Evolutionary conservation across 2,329 filamentous ascomycete genomes (phyloP).

Genomic region (Epichloe baconii): DNA sequence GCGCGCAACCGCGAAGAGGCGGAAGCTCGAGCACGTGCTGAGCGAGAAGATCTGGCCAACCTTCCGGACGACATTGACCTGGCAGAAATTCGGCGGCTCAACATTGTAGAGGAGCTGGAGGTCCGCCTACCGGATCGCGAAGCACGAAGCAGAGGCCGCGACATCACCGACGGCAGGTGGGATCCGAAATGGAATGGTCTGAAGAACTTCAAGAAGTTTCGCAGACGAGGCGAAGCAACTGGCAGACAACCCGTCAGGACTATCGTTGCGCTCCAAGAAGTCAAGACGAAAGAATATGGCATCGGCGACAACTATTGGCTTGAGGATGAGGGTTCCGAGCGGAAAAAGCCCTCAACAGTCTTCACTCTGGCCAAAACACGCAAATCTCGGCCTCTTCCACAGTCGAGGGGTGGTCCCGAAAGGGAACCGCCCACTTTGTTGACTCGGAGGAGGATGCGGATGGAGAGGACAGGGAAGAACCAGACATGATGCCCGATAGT

Average conservation of each 20-base stretch:
- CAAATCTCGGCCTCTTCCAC: not conserved
- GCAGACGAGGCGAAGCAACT: slow-evolving; percentile 37
- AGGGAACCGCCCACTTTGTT: slow-evolving; percentile 13
- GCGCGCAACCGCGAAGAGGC: slow-evolving; percentile 49
- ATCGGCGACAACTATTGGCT: slow-evolving; percentile 69
- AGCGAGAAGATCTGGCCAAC: slow-evolving; percentile 39
- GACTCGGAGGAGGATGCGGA: slow-evolving; percentile 22
- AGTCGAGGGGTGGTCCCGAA: slow-evolving; percentile 6
- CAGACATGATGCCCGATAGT: not conserved
- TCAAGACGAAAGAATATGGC: slow-evolving; percentile 56
- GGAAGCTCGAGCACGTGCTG: slow-evolving; percentile 45
- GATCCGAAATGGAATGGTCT: slow-evolving; percentile 84
- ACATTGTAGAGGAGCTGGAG: slow-evolving; percentile 65
- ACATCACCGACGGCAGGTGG: slow-evolving; percentile 52
- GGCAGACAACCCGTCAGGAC: slow-evolving; percentile 34
- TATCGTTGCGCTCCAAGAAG: slow-evolving; percentile 61
- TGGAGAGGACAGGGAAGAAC: slow-evolving; percentile 6
- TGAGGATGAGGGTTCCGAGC: slow-evolving; percentile 31
- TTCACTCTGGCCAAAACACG: not conserved
- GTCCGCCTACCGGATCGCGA: slow-evolving; percentile 30
- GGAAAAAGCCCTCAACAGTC: slow-evolving; percentile 11
- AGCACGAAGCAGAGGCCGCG: slow-evolving; percentile 29
- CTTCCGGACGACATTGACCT: slow-evolving; percentile 55
- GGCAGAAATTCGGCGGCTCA: slow-evolving; percentile 57
- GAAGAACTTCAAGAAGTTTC: slow-evolving; percentile 92